These are phyloP conservation scores for Rhododendron henanense DNA, from an alignment of 148 eudicot genomes.

Conservation along the genomic window DNA sequence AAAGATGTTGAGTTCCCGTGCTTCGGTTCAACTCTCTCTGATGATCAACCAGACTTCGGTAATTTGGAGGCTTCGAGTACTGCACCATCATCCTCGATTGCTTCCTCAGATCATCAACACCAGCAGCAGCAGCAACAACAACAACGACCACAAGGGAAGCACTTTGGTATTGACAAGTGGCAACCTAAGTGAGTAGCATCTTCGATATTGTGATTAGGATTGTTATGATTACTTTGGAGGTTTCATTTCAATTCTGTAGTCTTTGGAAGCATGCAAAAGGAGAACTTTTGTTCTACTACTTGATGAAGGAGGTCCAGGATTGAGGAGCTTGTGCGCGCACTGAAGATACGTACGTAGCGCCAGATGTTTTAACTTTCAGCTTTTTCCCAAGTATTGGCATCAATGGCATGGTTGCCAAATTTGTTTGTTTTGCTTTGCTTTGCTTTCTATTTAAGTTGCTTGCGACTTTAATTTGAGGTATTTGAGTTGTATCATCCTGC, in stretches of 20 bases:
- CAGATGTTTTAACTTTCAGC: neutral
- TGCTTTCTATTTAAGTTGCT: neutral
- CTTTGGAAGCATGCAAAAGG: neutral
- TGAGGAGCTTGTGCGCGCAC: neutral
- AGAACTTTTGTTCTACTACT: neutral
- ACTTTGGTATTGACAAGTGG: neutral
- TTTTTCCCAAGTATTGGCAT: neutral
- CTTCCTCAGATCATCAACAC: neutral
- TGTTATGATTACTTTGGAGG: neutral
- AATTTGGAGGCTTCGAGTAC: neutral
- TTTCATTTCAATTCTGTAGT: neutral
- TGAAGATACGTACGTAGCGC: neutral
- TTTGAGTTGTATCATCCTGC: neutral
- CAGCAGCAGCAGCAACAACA: neutral
- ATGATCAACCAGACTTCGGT: conserved; percentile 11
- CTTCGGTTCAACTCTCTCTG: conserved; percentile 26
- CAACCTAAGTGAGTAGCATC: neutral
- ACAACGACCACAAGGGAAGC: neutral
- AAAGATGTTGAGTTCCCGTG: conserved; percentile 38
- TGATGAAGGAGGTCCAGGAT: neutral
- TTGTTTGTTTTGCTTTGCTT: neutral
- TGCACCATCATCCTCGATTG: neutral
- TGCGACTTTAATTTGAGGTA: neutral
- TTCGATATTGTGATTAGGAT: neutral
- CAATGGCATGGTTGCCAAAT: neutral